phyloP scores from a whole-genome alignment of 2,329 filamentous ascomycete species.

The Elsinoe ampelina region DNA sequence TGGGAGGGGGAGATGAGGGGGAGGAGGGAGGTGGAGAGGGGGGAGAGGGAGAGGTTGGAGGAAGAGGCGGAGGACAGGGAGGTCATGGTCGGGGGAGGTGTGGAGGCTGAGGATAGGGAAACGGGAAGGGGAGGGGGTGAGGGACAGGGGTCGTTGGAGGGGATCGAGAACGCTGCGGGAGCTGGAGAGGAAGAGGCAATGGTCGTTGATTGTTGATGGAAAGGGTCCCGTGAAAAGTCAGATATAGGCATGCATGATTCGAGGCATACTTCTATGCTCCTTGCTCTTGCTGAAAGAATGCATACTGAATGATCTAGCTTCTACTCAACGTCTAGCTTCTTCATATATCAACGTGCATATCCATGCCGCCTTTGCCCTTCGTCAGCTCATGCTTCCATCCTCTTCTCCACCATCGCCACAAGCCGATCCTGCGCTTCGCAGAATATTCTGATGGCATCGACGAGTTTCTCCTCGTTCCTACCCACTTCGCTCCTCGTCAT shows the following conservation, averaged over 20 bases:
- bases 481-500: conserved; percentile 9
- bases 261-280: too few species aligned
- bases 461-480: conserved; percentile 13
- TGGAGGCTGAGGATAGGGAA: background rate
- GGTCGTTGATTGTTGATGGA: too few species aligned
- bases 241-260: background rate
- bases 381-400: background rate
- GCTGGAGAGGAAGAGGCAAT: background rate
- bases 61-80: background rate
- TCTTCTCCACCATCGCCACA: conserved; percentile 10
- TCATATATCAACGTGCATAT: too few species aligned
- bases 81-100: background rate
- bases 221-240: too few species aligned
- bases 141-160: background rate
- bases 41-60: background rate
- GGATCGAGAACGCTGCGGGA: background rate
- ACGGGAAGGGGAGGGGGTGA: background rate
- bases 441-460: conserved; percentile 16
- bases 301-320: too few species aligned
- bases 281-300: too few species aligned
- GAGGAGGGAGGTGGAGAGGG: background rate
- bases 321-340: too few species aligned
- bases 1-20: background rate
- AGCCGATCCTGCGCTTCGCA: conserved; percentile 13
- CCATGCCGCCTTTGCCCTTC: too few species aligned